phyloP scores from a whole-genome alignment of 169 alveolate genomes.

The Babesia ovis region DNA sequence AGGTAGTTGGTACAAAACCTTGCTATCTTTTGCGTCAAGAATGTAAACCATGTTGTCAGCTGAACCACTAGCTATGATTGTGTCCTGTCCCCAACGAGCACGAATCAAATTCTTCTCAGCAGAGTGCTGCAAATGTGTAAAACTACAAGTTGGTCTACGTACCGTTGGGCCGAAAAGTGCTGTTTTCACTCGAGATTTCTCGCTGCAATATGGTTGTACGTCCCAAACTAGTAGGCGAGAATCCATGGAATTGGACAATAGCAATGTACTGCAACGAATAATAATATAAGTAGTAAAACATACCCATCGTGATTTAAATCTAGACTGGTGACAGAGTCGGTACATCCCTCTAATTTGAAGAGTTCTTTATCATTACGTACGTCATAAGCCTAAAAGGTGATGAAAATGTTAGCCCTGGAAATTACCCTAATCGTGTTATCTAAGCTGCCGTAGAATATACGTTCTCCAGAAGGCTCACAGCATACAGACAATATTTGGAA shows the following conservation, averaged over 20 bases:
- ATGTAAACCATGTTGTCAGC: constrained; percentile 79
- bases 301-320: constrained; percentile 76
- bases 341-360: constrained; percentile 74
- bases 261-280: constrained; percentile 37
- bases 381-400: constrained; percentile 64
- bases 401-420: neutral
- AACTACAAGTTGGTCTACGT: neutral
- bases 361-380: constrained; percentile 57
- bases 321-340: constrained; percentile 78
- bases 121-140: constrained; percentile 60
- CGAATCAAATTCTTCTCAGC: constrained; percentile 78
- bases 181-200: constrained; percentile 29
- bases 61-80: constrained; percentile 75
- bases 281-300: neutral
- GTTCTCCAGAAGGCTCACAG: constrained; percentile 74
- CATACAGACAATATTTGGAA: constrained; percentile 79
- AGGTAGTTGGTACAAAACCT: constrained; percentile 75
- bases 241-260: constrained; percentile 80
- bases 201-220: constrained; percentile 75
- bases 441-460: constrained; percentile 75
- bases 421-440: constrained; percentile 79
- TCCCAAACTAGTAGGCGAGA: constrained; percentile 81
- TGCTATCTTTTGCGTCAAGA: constrained; percentile 68
- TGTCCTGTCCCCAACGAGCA: constrained; percentile 74
- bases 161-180: constrained; percentile 72